A percentile compares a stretch with the other conserved stretches of the same genome.
phyloP scores from a whole-genome alignment of 495 filamentous ascomycete genomes.

The Bacidia rubella region DNA sequence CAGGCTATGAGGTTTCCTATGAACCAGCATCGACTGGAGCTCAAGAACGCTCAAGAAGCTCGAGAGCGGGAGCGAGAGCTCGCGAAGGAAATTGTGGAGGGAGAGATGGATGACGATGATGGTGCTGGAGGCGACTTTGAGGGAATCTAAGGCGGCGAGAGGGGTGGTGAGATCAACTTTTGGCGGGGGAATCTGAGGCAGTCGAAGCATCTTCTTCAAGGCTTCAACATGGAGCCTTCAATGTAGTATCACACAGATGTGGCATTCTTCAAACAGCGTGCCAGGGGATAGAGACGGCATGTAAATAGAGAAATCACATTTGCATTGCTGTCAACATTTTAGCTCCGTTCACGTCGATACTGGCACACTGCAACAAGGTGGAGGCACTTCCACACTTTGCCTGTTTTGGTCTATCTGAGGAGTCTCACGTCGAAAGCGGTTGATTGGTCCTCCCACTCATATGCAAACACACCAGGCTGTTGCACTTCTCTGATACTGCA shows the following conservation, averaged over 20 bases:
- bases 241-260: not conserved
- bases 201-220: not conserved
- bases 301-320: not conserved
- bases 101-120: conserved; percentile 94
- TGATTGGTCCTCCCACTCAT: not conserved
- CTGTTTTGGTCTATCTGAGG: not conserved
- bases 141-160: conserved; percentile 54
- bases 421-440: not conserved
- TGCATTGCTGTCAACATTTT: not conserved
- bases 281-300: not conserved
- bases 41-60: conserved; percentile 96
- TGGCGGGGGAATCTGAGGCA: not conserved
- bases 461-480: too few species aligned
- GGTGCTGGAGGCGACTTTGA: conserved; percentile 84
- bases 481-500: too few species aligned
- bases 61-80: conserved; percentile 89
- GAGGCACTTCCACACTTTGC: not conserved
- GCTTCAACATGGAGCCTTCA: not conserved
- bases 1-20: conserved; percentile 98
- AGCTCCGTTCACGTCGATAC: too few species aligned
- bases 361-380: too few species aligned
- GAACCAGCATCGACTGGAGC: conserved; percentile 95
- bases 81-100: conserved; percentile 98
- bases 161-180: not conserved
- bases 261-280: not conserved